Evolutionary conservation across 495 filamentous ascomycete genomes (phyloP).

Genomic region (Hypoxylon intermedium): DNA sequence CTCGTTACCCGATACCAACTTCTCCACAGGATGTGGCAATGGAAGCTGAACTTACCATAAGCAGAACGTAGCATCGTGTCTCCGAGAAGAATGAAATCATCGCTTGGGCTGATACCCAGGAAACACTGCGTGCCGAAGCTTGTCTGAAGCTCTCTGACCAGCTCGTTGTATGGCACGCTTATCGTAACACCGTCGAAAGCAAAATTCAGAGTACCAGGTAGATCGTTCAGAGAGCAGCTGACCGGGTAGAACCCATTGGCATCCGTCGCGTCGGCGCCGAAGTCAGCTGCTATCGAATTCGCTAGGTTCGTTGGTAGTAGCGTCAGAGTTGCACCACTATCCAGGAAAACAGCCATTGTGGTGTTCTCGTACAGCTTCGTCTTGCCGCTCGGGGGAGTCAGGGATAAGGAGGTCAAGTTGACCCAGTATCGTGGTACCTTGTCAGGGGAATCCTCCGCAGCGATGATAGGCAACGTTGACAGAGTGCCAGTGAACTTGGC

Average conservation of each 20-base stretch:
- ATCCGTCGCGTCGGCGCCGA: slow-evolving; percentile 63
- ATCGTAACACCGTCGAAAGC: slow-evolving; percentile 73
- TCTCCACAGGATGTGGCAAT: not conserved
- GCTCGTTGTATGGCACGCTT: slow-evolving; percentile 65
- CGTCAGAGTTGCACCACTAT: slow-evolving; percentile 89
- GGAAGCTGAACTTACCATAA: slow-evolving; percentile 61
- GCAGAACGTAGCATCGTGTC: slow-evolving; percentile 93
- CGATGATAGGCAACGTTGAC: slow-evolving; percentile 69
- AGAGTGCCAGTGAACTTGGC: slow-evolving; percentile 80
- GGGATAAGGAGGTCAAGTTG: slow-evolving; percentile 64
- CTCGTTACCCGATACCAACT: too few relatives aligned
- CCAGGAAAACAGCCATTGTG: slow-evolving; percentile 73
- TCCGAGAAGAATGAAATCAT: slow-evolving; percentile 71
- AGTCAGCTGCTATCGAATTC: slow-evolving; percentile 65
- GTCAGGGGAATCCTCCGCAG: slow-evolving; percentile 52
- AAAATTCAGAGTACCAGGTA: slow-evolving; percentile 74
- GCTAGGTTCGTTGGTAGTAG: slow-evolving; percentile 77
- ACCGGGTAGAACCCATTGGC: slow-evolving; percentile 68
- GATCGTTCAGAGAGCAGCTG: slow-evolving; percentile 70
- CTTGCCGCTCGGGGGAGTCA: slow-evolving; percentile 56
- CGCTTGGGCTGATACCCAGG: slow-evolving; percentile 78
- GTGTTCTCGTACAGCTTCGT: slow-evolving; percentile 55
- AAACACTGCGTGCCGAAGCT: slow-evolving; percentile 64
- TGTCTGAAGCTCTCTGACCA: slow-evolving; percentile 58
- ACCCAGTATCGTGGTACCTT: slow-evolving; percentile 61